Evolutionary conservation across 495 filamentous ascomycete genomes (phyloP).

Genomic region (Bryoglossum gracile): DNA sequence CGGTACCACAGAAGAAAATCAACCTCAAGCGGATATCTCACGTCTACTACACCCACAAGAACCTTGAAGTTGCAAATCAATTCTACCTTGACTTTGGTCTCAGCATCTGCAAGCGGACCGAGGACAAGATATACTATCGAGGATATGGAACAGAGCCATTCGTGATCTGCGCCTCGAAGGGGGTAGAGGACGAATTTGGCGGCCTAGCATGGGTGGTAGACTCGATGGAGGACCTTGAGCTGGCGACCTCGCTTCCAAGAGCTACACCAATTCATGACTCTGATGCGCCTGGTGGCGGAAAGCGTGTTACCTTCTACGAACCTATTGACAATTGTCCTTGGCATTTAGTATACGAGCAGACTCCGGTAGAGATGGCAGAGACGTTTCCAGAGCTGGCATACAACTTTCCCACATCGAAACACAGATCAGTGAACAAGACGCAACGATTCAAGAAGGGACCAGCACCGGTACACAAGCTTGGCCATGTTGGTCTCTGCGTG

Average conservation of each 20-base stretch:
- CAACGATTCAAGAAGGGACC: constrained; percentile 56
- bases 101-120: constrained; percentile 33
- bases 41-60: constrained; percentile 49
- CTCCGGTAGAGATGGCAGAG: constrained; percentile 29
- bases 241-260: constrained; percentile 37
- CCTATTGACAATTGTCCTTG: constrained; percentile 52
- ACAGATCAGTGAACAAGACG: constrained; percentile 38
- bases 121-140: constrained; percentile 48
- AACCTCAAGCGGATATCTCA: constrained; percentile 46
- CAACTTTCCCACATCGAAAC: constrained; percentile 42
- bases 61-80: constrained; percentile 38
- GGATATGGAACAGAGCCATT: constrained; percentile 57
- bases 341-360: constrained; percentile 52
- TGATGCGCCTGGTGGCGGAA: constrained; percentile 51
- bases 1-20: constrained; percentile 33
- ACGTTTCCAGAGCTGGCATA: constrained; percentile 39
- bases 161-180: constrained; percentile 42
- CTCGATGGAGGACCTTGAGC: constrained; percentile 46
- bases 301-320: constrained; percentile 49
- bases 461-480: constrained; percentile 65
- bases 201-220: constrained; percentile 50
- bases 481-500: constrained; percentile 63
- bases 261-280: constrained; percentile 44
- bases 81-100: constrained; percentile 56
- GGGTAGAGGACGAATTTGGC: constrained; percentile 43